phyloP scores from a whole-genome alignment of 345 rosid species.

The Alliaria petiolata region DNA sequence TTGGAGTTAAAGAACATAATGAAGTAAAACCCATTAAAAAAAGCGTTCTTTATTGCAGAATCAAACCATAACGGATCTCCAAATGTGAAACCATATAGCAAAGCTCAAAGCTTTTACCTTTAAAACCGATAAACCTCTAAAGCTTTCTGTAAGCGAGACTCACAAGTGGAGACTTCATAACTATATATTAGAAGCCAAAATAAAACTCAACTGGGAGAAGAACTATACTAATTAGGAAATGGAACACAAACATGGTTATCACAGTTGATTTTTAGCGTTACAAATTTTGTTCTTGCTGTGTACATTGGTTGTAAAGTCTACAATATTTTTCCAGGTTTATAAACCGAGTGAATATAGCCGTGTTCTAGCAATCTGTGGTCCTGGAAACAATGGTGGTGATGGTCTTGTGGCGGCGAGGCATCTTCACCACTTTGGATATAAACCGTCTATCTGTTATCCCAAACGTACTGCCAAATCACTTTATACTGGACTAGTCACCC shows the following conservation, averaged over 20 bases:
- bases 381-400: constrained; percentile 98
- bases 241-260: too few relatives aligned
- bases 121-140: neutral
- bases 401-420: constrained; percentile 95
- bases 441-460: constrained; percentile 68
- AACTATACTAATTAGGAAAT: too few relatives aligned
- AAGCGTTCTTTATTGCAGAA: too few relatives aligned
- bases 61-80: too few relatives aligned
- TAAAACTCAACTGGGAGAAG: neutral
- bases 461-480: constrained; percentile 77
- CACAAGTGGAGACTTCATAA: neutral
- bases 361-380: constrained; percentile 81
- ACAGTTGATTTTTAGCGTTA: neutral
- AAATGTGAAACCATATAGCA: neutral
- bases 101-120: neutral
- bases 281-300: neutral
- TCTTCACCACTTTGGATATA: constrained; percentile 82
- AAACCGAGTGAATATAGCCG: constrained; percentile 54
- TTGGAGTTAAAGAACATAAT: too few relatives aligned
- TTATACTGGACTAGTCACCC: constrained; percentile 73
- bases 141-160: neutral
- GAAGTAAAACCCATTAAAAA: too few relatives aligned
- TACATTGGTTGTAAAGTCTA: neutral
- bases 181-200: too few relatives aligned
- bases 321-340: constrained; percentile 52